Conservation (phyloP, 2,329 filamentous ascomycete genomes). For the Metarhizium humberi region DNA sequence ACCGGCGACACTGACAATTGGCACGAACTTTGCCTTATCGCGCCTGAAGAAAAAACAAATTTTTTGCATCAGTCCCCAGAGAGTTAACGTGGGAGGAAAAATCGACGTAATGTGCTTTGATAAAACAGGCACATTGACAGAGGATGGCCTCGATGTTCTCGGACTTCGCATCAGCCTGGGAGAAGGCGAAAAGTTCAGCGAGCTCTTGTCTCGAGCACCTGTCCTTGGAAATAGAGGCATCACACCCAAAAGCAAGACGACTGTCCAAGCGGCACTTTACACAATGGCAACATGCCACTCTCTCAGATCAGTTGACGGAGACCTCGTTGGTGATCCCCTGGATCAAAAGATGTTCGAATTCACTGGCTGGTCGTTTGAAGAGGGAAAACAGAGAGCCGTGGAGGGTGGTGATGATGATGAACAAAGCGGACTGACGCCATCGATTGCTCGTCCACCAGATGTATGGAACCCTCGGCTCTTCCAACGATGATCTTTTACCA, state of each 20-base stretch:
- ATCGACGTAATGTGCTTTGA: slow-evolving; percentile 96
- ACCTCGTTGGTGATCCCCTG: slow-evolving; percentile 85
- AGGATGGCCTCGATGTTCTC: slow-evolving; percentile 89
- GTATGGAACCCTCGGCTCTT: slow-evolving; percentile 14
- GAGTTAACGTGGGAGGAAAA: slow-evolving; percentile 94
- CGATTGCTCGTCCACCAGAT: slow-evolving; percentile 73
- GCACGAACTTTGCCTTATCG: slow-evolving; percentile 86
- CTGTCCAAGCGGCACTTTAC: slow-evolving; percentile 58
- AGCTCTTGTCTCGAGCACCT: slow-evolving; percentile 54
- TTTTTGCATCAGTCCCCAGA: slow-evolving; percentile 94
- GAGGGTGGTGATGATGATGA: slow-evolving; percentile 63
- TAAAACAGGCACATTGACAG: slow-evolving; percentile 96
- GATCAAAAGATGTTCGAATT: slow-evolving; percentile 99
- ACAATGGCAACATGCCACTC: slow-evolving; percentile 98
- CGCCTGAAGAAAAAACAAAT: slow-evolving; percentile 83
- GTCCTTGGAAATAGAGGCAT: background rate
- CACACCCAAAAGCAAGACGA: background rate
- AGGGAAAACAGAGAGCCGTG: slow-evolving; percentile 62
- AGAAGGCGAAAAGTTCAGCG: slow-evolving; percentile 56
- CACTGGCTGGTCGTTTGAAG: slow-evolving; percentile 85
- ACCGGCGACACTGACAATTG: slow-evolving; percentile 90
- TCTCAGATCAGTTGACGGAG: slow-evolving; percentile 73
- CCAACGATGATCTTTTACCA: background rate
- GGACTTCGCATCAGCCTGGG: slow-evolving; percentile 72
- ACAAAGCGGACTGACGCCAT: slow-evolving; percentile 69